phyloP scores from a whole-genome alignment of 495 filamentous ascomycete species.

The Articulospora tetracladia region DNA sequence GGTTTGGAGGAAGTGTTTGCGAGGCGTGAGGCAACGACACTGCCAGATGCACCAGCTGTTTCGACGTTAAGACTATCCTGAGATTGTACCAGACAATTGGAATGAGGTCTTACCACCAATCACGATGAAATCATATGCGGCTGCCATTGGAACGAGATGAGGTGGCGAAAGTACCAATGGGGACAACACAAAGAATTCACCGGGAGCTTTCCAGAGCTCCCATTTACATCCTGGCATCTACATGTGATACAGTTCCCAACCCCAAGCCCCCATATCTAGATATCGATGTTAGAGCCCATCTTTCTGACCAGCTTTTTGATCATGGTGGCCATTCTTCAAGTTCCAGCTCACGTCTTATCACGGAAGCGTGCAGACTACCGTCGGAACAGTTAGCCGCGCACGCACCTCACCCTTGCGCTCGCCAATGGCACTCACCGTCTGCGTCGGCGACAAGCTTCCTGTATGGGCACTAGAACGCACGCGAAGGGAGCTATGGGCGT shows the following conservation, averaged over 20 bases:
- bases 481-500: background rate
- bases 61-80: background rate
- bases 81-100: background rate
- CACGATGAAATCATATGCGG: background rate
- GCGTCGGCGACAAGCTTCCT: background rate
- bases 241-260: background rate
- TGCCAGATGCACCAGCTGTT: background rate
- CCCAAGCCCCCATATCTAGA: background rate
- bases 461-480: background rate
- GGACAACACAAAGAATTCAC: background rate
- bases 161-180: background rate
- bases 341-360: background rate
- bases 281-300: background rate
- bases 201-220: background rate
- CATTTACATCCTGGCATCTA: background rate
- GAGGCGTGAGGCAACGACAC: background rate
- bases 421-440: background rate
- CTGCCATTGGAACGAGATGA: background rate
- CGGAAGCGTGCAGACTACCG: background rate
- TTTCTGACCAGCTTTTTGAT: background rate
- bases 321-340: background rate
- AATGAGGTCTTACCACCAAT: background rate
- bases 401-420: no score
- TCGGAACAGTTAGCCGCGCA: constrained; percentile 1
- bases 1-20: background rate